Conservation (phyloP, 2,329 filamentous ascomycete genomes). For the Sclerotinia borealis region DNA sequence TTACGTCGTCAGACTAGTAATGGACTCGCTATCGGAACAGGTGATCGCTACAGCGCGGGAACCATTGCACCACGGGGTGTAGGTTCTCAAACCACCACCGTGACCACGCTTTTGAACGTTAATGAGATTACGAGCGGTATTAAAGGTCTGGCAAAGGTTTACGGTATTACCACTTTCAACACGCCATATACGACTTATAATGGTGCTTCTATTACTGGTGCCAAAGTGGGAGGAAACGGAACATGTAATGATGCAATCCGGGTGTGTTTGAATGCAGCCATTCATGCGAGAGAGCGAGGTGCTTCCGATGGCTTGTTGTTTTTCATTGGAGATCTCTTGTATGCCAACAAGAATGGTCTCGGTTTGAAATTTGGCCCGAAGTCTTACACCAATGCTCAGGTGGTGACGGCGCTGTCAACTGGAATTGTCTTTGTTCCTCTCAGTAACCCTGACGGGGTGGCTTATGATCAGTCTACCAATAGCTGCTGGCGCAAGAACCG, state of each 20-base stretch:
- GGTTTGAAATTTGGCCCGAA: conserved; percentile 48
- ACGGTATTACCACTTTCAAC: conserved; percentile 36
- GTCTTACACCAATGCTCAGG: conserved; percentile 46
- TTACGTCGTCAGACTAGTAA: conserved; percentile 17
- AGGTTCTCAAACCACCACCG: conserved; percentile 35
- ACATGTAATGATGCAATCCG: conserved; percentile 39
- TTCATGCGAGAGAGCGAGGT: conserved; percentile 54
- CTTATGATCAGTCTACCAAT: conserved; percentile 43
- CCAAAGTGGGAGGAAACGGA: conserved; percentile 39
- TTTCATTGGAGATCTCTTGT: conserved; percentile 51
- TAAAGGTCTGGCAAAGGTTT: conserved; percentile 36
- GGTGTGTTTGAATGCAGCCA: conserved; percentile 47
- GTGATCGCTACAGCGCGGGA: conserved; percentile 38
- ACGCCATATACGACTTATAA: conserved; percentile 40
- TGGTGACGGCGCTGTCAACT: conserved; percentile 44
- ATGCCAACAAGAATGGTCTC: conserved; percentile 42
- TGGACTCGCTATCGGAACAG: conserved; percentile 37
- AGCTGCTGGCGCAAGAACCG: conserved; percentile 53
- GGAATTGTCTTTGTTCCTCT: conserved; percentile 49
- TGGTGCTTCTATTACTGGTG: conserved; percentile 35
- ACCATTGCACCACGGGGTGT: conserved; percentile 38
- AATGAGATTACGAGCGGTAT: conserved; percentile 38
- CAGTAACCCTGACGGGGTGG: conserved; percentile 49
- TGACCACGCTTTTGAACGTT: conserved; percentile 38
- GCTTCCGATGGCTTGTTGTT: conserved; percentile 51